Percentiles rank a stretch among this genome's conserved stretches.
These are phyloP conservation scores for Leptomonas seymouri DNA, from an alignment of 208 protist genomes.

Conservation along the genomic window DNA sequence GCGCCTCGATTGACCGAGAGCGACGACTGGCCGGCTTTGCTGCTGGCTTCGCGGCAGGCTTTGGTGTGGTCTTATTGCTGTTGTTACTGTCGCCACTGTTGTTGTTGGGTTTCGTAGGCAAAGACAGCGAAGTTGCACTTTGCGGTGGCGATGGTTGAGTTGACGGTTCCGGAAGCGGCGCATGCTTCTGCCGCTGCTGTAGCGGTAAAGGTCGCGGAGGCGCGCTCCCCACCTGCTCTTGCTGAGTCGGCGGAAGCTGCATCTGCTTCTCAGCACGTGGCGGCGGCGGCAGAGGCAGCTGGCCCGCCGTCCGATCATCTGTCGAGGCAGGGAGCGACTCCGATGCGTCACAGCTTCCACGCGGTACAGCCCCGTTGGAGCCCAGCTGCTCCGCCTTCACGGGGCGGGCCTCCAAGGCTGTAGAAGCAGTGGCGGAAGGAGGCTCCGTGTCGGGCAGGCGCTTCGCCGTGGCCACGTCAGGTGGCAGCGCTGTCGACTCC, in stretches of 20 bases:
- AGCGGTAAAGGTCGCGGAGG: slow-evolving; percentile 9
- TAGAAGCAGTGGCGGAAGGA: background rate
- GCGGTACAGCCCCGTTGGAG: background rate
- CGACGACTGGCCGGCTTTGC: slow-evolving; percentile 30
- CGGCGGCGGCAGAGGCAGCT: background rate
- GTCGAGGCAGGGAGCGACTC: background rate
- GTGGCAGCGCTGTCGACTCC: background rate
- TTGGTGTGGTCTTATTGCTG: slow-evolving; percentile 2
- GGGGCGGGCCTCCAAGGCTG: background rate
- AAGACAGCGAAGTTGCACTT: background rate
- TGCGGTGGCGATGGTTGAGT: slow-evolving; percentile 5
- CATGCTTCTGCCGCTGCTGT: slow-evolving; percentile 1
- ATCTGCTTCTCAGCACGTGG: slow-evolving; percentile 9
- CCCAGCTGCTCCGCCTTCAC: background rate
- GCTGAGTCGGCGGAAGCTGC: slow-evolving; percentile 8
- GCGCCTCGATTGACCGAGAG: slow-evolving; percentile 62
- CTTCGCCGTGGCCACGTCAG: background rate
- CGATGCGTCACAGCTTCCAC: background rate
- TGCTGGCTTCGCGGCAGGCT: slow-evolving; percentile 11
- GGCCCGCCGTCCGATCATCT: background rate
- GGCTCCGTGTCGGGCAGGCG: slow-evolving; percentile 7
- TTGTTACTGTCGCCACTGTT: background rate
- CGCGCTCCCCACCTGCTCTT: slow-evolving; percentile 3
- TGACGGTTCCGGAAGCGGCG: background rate
- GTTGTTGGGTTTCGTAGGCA: background rate